Evolutionary conservation across 805 yeast species (phyloP), one percentile per base, ranked within the genome.

Genomic region (Metschnikowia vanudenii): DNA sequence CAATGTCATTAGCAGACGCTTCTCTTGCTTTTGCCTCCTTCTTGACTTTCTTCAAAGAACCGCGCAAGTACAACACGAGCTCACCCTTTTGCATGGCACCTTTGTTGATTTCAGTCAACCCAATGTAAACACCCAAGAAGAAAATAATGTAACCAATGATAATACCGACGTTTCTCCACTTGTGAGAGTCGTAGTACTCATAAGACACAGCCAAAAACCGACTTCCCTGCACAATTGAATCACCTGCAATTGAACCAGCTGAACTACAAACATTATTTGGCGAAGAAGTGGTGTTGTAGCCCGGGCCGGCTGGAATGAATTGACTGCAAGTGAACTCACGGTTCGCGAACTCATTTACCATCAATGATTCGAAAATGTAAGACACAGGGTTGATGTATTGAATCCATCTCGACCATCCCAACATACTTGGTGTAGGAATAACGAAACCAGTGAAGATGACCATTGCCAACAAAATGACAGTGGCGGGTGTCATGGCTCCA

Each of bases 151-250:
- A 83, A 2, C 77, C 88, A 58, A 81, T 60, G 49, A 78, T 49
- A 49, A 84, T 79, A 58, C 90, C 96, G 47, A 84, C 74, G 62
- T 88, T 85, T 70, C 96, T 81, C 96, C 96, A 88, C 41, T 78
- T 74, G 63, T 88, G 88, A 17, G 64, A 52, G 57, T 74, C 80
- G 17, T 60, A 59, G 69, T 83, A 88, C 35, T 64, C 59, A 63
- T 64, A 88, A 8, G 81, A 61, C 3, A 56, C 56, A 4, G 51
- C 50, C 46, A 88, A 53, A 58, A 84, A 88, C 30, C 62, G 64
- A 52, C 81, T 79, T 55, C 96, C 96, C 28, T 63, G 57, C 39
- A 88, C 87, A 41, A 52, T 53, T 12, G 59, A 47, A 18, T 62
- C 58, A 35, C 95, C 94, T 1, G 82, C 68, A 2, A 55, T 54